phyloP scores from a whole-genome alignment of 805 yeast genomes.

The Lipomyces sp. region DNA sequence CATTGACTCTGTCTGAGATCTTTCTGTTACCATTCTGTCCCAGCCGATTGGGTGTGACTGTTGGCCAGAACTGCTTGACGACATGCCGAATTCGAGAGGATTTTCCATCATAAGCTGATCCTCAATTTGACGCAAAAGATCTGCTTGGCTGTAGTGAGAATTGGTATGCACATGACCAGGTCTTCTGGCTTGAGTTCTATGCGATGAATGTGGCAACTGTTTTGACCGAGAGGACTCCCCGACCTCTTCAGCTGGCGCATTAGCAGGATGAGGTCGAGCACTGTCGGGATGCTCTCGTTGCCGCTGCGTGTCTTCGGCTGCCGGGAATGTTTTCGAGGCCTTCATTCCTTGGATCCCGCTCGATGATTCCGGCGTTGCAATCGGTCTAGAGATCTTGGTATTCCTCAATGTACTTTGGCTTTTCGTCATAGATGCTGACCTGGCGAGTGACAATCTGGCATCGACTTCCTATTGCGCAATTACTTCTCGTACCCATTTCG shows the following conservation, averaged over 20 bases:
- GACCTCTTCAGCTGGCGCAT: background rate
- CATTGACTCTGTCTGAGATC: background rate
- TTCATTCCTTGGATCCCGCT: background rate
- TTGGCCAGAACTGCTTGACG: background rate
- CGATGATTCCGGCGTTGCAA: background rate
- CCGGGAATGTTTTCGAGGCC: background rate
- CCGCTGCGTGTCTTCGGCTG: background rate
- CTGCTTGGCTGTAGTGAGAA: slow-evolving; percentile 19
- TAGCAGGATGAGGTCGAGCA: background rate
- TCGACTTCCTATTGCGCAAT: slow-evolving; percentile 27
- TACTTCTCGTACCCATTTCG: background rate
- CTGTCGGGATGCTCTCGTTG: background rate
- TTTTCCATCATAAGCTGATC: slow-evolving; percentile 28
- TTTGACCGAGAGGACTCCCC: background rate
- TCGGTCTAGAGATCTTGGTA: background rate
- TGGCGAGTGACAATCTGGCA: slow-evolving; percentile 21
- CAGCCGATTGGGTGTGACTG: background rate
- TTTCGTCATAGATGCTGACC: slow-evolving; percentile 10
- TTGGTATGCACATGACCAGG: background rate
- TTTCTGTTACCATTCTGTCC: background rate
- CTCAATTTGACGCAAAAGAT: slow-evolving; percentile 31
- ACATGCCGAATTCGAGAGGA: slow-evolving; percentile 22
- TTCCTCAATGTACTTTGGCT: slow-evolving; percentile 1
- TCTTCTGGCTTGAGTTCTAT: background rate
- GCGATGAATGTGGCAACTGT: background rate